These are phyloP conservation scores for Cryptosporidium andersoni DNA, from an alignment of 169 alveolate species.

Conservation along the genomic window DNA sequence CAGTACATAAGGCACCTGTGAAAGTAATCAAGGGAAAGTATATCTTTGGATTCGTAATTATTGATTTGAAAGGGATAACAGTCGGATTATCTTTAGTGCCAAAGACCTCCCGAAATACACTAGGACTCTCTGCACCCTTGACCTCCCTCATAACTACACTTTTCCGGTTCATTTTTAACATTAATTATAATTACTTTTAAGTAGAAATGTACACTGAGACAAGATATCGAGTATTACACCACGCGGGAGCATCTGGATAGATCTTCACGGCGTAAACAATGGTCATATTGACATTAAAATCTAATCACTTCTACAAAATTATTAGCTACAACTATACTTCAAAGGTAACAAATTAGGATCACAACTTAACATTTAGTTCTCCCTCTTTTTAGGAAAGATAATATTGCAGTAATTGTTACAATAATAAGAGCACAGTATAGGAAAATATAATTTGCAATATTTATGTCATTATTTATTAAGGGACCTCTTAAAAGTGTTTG, in stretches of 20 bases:
- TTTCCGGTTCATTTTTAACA: too few species aligned
- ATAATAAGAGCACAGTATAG: conserved; percentile 11
- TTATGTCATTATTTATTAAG: conserved; percentile 14
- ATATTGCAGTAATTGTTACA: background rate
- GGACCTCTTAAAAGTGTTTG: conserved; percentile 15
- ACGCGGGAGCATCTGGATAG: too few species aligned
- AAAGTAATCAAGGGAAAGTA: conserved; percentile 42
- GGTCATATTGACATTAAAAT: too few species aligned
- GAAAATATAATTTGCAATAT: conserved; percentile 24
- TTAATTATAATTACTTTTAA: too few species aligned
- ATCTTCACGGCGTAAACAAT: too few species aligned
- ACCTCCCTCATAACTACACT: too few species aligned
- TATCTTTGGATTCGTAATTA: conserved; percentile 49
- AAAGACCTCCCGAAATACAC: conserved; percentile 50
- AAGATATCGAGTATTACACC: too few species aligned
- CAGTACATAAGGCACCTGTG: conserved; percentile 44
- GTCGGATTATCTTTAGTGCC: conserved; percentile 65
- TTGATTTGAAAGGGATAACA: conserved; percentile 51
- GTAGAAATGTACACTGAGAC: too few species aligned
- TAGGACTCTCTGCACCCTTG: background rate
- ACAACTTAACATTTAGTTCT: too few species aligned
- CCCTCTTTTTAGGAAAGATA: background rate
- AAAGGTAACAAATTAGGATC: too few species aligned
- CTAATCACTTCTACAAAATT: too few species aligned
- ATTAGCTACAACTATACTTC: too few species aligned